These are phyloP conservation scores for Paspalum notatum DNA, from an alignment of 176 grass and related monocot species.

Conservation along the genomic window DNA sequence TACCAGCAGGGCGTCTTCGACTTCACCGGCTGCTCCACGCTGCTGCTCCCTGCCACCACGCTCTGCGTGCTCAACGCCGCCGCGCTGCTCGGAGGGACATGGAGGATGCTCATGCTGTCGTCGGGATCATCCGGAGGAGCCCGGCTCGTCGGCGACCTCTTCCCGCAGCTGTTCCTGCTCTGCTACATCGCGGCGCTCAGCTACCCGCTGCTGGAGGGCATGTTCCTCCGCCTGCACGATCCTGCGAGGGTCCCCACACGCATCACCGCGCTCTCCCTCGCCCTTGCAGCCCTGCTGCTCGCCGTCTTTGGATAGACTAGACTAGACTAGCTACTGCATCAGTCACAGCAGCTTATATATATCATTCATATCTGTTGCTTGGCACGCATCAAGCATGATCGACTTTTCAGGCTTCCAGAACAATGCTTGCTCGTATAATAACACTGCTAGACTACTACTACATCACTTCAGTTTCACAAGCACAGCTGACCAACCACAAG, in stretches of 20 bases:
- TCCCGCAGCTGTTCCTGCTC: constrained; percentile 42
- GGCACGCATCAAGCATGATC: no score
- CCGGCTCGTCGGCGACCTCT: constrained; percentile 6
- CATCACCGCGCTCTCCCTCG: constrained; percentile 39
- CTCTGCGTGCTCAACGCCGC: constrained; percentile 56
- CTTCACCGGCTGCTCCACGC: constrained; percentile 47
- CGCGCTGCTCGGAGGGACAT: constrained; percentile 35
- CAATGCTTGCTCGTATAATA: no score
- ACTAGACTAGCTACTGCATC: no score
- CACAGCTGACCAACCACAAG: neutral
- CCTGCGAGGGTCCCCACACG: constrained; percentile 27
- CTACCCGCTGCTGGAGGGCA: constrained; percentile 57
- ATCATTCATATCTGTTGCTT: no score
- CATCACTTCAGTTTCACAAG: neutral
- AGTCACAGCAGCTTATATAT: no score
- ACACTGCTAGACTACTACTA: no score
- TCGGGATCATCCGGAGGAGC: neutral
- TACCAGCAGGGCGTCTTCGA: constrained; percentile 59
- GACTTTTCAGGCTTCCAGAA: no score
- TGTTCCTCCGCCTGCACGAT: constrained; percentile 44
- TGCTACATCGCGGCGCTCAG: constrained; percentile 51
- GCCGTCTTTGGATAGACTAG: constrained; percentile 25
- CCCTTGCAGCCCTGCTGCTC: constrained; percentile 19
- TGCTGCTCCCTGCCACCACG: constrained; percentile 67
- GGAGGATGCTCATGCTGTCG: constrained; percentile 28